Base-by-base conservation (phyloP, 306 rosid species). In the Cyclanthera cordifolia region DNA sequence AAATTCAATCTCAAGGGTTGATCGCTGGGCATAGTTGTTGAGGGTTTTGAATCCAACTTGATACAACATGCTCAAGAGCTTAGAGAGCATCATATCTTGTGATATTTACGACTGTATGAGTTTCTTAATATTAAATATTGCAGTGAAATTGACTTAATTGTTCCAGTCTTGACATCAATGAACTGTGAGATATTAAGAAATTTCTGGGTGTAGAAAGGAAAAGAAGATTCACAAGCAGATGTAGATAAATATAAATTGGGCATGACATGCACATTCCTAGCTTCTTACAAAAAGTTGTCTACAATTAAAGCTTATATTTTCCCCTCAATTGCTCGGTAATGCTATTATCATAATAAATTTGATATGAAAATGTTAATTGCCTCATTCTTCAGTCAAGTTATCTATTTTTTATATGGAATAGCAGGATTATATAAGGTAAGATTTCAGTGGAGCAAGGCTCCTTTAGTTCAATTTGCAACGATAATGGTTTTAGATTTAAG, bases 11-110 rank as follows among this genome's bases (percentile, higher is more conserved):
- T 21, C 32, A 14, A 43, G 28, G 17, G 69, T 41, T 39, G 30
- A 41, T n/a, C 34, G 8, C 23, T 20, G 11, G 20, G 11, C 20
- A 43, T 41, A 14, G 32, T 13, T 34, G 37, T 32, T 21, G 23
- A 43, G 70, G 70, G 8, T 24, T 45, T 43, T 43, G 70, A 64
- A 41, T 64, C 69, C 51, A 37, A 63, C 43, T 60, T 32, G 37
- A 32, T 32, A 32, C 37, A 27, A 34, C 20, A 17, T 61, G 9
- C 34, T 34, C 6, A 34, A 60, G 48, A 60, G 12, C 20, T 61
- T 20, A 21, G 12, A 2, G 32, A 17, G 8, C 37, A 45, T 37
- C 69, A 39, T 19, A 3, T 59, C 20, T 65, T 13, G 53, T 19
- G 50, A 61, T 41, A 20, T 61, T 19, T 32, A 19, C 11, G n/a